Base-by-base conservation (phyloP, 768 basidiomycete species). In the Tulasnella sp. region DNA sequence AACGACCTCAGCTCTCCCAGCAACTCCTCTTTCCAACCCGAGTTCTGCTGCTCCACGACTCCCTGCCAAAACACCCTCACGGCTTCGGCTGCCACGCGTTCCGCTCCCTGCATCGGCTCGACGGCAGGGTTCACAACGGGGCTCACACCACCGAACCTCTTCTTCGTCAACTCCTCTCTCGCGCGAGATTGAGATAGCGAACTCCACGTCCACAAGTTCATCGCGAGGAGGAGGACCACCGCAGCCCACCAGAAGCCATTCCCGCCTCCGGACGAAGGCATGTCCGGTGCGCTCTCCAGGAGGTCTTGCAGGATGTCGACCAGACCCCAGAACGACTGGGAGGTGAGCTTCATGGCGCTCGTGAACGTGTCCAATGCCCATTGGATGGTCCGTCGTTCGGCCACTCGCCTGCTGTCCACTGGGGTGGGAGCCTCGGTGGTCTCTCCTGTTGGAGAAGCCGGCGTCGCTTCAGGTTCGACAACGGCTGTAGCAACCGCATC, bases 291-390 rank as follows among this genome's bases (percentile, higher is more conserved):
- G 72, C 37, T 79, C 73, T 81, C 80, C 78, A 75, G 58, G 11
- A 83, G 37, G 83, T 96, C 95, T 77, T 86, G 87, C 80, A 96
- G 88, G 64, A 96, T 91, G 87, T 95, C 95, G 81, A 95, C 84
- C 40, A 93, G 93, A 28, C 91, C 93, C 72, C 86, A 88, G 64
- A 93, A 90, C 81, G 93, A 94, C 84, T 91, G 90, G 83, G 86
- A 87, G 42, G 91, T 94, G 81, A 96, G 94, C 82, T 90, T 88
- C 81, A 87, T 89, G 1, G 95, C 92, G 14, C 94, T 95, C 42
- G 92, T 92, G 85, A 94, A 89, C 73, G 95, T 96, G 82, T 96
- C 95, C 87, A 91, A 94, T 3, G 94, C 94, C 95, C 95, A 96
- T 83, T 96, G 95, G 82, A 95, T 86, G 0, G 91, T 91, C 24